Evolutionary conservation across 305 asterid species (phyloP), one percentile per base, ranked within the genome.

Genomic region (Caryopteris hybrid): DNA sequence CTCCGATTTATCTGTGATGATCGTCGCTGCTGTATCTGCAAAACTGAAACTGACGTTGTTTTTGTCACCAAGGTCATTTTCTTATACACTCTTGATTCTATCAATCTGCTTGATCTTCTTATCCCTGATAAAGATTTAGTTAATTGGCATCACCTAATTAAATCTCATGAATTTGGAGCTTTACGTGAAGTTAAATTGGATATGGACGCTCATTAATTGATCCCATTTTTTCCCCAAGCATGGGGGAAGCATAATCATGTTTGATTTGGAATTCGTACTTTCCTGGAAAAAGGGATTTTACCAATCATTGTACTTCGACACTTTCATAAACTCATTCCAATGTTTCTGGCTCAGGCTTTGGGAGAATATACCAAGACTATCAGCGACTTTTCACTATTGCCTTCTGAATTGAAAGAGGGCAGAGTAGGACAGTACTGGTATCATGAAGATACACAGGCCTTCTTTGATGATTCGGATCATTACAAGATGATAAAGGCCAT

Each of bases 1-100:
- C 97, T 95, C 75, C 95, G 99, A 52, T 92, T 95, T 79, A 95
- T 95, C 74, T 92, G 98, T 77, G 79, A 86, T 48, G 99, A 95
- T 76, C 96, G 91, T 68, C 88, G 88, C 33, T 95, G 99, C 81
- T 92, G 98, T 79, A 95, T 95, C 60, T 95, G 99, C 88, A 95
- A 92, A 83, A 78, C 97, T 25, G 88, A 84, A 21, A 82, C 92
- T 25, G 64, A 68, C 51, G 73, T 83, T 66, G 86, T 95, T 68
- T 92, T 92, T 45, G 86, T 95, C 61, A 92, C 98, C 82, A 95
- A 95, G 98, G 98, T 88, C 66, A 21, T 33, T 48, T 38, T 53
- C 54, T 38, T 31, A 8, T 55, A 6, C 11, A 16, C 29, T 62
- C 8, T 22, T 16, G 29, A 71, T 63, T 41, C 13, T 23, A 62